Conservation (phyloP, 2,329 filamentous ascomycete genomes). For the Scortechinia acanthostroma region DNA sequence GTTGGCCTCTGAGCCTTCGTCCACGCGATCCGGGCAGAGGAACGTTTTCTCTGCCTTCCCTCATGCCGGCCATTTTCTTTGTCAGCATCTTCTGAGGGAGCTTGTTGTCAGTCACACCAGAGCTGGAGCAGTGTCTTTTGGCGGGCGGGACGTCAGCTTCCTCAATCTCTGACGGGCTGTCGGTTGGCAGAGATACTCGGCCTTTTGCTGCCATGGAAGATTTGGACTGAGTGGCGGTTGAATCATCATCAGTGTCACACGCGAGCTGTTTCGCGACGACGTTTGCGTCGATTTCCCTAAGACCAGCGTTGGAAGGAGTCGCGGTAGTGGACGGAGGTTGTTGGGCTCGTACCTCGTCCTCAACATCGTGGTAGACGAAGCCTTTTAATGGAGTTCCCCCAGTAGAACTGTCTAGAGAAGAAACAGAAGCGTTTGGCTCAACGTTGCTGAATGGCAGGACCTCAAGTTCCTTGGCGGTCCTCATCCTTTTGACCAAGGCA, state of each 20-base stretch:
- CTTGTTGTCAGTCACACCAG: neutral
- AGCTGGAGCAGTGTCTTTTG: neutral
- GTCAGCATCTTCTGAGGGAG: neutral
- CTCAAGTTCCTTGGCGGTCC: neutral
- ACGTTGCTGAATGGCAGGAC: neutral
- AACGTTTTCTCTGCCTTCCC: neutral
- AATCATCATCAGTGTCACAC: neutral
- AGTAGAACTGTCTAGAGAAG: neutral
- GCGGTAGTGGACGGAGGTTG: neutral
- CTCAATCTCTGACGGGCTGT: no score
- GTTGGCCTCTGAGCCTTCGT: neutral
- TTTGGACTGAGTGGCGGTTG: neutral
- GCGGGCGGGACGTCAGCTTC: neutral
- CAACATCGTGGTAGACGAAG: neutral
- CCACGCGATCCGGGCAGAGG: neutral
- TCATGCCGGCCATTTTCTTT: neutral
- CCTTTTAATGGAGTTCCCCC: neutral
- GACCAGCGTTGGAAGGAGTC: neutral
- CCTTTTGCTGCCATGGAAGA: no score
- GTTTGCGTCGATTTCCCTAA: constrained; percentile 3
- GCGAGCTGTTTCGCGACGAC: neutral
- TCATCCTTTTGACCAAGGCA: neutral
- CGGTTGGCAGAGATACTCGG: no score
- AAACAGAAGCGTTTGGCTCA: neutral
- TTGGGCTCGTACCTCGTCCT: neutral